These are phyloP conservation scores for Penicillium sp. DNA, from an alignment of 2,329 filamentous ascomycete species.

Conservation along the genomic window DNA sequence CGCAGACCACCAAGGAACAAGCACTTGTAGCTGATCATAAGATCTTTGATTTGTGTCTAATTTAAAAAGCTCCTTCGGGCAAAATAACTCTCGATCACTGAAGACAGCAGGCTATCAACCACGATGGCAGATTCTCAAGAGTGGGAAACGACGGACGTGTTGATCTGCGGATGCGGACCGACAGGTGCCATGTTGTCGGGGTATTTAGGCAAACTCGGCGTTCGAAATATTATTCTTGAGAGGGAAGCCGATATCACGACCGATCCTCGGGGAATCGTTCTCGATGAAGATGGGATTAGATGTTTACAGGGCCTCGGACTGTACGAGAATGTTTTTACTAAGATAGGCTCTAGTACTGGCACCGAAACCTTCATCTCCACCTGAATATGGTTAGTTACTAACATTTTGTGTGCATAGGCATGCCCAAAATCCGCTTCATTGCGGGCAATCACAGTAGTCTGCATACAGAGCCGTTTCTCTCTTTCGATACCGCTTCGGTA, in stretches of 20 bases:
- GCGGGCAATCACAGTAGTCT: conserved; percentile 8
- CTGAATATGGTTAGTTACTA: not conserved
- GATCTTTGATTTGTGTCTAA: not conserved
- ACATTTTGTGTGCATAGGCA: not conserved
- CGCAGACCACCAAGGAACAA: not conserved
- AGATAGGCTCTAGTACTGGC: conserved; percentile 32
- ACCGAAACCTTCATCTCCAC: not conserved
- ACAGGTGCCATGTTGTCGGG: conserved; percentile 36
- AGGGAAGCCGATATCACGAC: conserved; percentile 34
- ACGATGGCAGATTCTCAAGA: not conserved
- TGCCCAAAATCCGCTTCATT: conserved; percentile 15
- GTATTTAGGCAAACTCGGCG: conserved; percentile 28
- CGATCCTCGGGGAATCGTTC: conserved; percentile 37
- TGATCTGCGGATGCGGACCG: conserved; percentile 39
- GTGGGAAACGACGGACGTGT: conserved; percentile 30
- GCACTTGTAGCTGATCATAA: not conserved
- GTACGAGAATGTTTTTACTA: conserved; percentile 33
- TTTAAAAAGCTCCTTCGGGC: no score
- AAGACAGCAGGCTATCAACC: not conserved
- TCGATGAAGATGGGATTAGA: conserved; percentile 40
- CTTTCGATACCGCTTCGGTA: conserved; percentile 15
- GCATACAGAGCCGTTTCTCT: conserved; percentile 12
- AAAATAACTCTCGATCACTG: not conserved
- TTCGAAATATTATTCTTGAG: conserved; percentile 36
- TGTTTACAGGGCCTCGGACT: conserved; percentile 35